These are phyloP conservation scores for Fusarium fracticaudum DNA, from an alignment of 2,329 filamentous ascomycete species.

Conservation along the genomic window DNA sequence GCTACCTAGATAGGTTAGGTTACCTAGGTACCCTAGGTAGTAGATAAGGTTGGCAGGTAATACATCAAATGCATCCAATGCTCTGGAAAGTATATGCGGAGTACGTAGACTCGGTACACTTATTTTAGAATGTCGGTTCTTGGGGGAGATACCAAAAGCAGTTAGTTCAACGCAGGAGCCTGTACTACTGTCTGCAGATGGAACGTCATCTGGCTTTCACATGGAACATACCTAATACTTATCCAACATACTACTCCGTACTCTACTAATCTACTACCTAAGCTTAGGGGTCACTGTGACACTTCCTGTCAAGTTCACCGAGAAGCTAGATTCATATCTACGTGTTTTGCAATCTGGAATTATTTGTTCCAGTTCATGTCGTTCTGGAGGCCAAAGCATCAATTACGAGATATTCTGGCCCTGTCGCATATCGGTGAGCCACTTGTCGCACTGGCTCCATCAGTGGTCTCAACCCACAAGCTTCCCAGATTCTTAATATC, in stretches of 20 bases:
- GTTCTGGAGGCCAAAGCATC: not conserved
- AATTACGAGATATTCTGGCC: not conserved
- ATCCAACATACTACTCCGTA: not conserved
- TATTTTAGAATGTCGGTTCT: not conserved
- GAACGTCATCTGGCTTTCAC: slow-evolving; percentile 36
- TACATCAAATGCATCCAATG: not conserved
- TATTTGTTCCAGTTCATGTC: not conserved
- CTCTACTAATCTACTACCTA: not conserved
- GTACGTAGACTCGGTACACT: not conserved
- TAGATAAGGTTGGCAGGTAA: not conserved
- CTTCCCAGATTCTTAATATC: not conserved
- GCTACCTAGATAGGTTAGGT: not conserved
- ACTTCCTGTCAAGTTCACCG: not conserved
- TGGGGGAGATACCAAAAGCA: not conserved
- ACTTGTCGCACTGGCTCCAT: slow-evolving; percentile 20
- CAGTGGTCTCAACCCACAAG: not conserved
- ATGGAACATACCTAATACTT: slow-evolving; percentile 13
- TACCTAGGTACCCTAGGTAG: not conserved
- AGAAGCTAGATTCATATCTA: not conserved
- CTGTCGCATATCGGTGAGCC: not conserved
- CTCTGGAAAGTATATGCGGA: not conserved
- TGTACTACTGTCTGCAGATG: not conserved
- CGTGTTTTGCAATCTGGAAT: not conserved
- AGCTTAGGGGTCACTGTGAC: not conserved
- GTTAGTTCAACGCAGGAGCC: slow-evolving; percentile 7